A percentile compares a stretch with the other conserved stretches of the same genome.
Conservation (phyloP, 495 filamentous ascomycete species). For the Trichoderma asperelloides region DNA sequence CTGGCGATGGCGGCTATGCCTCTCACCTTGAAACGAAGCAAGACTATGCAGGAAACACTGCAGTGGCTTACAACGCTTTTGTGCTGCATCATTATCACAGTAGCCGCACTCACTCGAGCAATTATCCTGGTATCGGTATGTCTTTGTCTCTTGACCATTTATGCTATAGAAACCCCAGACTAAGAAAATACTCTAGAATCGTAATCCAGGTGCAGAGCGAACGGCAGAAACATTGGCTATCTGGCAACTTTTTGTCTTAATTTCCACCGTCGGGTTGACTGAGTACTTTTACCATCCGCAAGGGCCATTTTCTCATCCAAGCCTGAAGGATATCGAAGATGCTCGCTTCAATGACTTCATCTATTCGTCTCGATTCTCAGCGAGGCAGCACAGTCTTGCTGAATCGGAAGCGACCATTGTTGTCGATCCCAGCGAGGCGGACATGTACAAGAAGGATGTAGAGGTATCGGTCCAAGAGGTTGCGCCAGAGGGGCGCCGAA, state of each 20-base stretch:
- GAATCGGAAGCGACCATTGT: not conserved
- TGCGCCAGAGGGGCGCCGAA: not conserved
- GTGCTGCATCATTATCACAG: not conserved
- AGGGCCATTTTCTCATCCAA: not conserved
- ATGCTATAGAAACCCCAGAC: not conserved
- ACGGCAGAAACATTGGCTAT: not conserved
- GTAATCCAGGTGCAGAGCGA: not conserved
- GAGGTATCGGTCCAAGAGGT: not conserved
- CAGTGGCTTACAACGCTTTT: not conserved
- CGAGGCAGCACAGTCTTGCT: not conserved
- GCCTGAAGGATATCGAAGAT: not conserved
- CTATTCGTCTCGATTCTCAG: not conserved
- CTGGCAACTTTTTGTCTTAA: not conserved
- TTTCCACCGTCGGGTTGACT: not conserved
- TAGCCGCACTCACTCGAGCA: not conserved
- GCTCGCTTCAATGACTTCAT: not conserved
- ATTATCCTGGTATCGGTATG: not conserved
- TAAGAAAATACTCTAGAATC: not conserved
- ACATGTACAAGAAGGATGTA: not conserved
- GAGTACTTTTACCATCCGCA: not conserved
- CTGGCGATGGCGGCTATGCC: not conserved
- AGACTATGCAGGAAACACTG: not conserved
- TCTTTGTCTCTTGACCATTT: not conserved
- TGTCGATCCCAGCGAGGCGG: not conserved
- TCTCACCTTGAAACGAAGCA: not conserved